Evolutionary conservation across 768 basidiomycete species (phyloP).

Genomic region (Auriscalpium orientale): DNA sequence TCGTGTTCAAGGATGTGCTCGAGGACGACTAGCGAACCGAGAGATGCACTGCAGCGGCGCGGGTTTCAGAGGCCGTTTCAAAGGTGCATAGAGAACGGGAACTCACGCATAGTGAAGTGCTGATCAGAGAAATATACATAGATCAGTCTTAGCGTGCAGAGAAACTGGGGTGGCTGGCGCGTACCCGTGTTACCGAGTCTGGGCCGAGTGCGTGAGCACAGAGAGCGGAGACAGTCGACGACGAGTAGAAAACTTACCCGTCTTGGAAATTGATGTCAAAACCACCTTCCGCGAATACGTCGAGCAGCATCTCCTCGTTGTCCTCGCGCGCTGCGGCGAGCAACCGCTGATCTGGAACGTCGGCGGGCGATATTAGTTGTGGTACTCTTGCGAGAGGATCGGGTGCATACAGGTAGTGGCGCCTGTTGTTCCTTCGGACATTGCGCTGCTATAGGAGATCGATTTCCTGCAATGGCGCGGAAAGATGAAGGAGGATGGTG

Average conservation of each 20-base stretch:
- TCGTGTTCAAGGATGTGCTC: constrained; percentile 70
- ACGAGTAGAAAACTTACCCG: constrained; percentile 43
- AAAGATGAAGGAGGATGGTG: too few species aligned
- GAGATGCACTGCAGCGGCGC: constrained; percentile 33
- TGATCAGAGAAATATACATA: constrained; percentile 16
- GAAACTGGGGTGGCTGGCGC: constrained; percentile 16
- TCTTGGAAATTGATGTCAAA: constrained; percentile 75
- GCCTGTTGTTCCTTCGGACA: constrained; percentile 11
- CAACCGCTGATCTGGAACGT: constrained; percentile 54
- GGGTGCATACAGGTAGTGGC: constrained; percentile 16
- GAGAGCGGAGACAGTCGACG: background rate
- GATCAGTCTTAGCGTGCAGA: background rate
- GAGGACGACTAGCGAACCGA: constrained; percentile 55
- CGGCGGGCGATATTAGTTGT: background rate
- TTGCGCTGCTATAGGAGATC: background rate
- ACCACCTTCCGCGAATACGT: constrained; percentile 45
- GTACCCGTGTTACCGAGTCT: constrained; percentile 74
- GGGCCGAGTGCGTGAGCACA: background rate
- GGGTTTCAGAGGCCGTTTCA: background rate
- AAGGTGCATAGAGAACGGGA: background rate
- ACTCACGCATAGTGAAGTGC: constrained; percentile 70
- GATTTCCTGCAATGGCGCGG: too few species aligned
- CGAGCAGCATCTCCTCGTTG: constrained; percentile 58
- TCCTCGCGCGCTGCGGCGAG: constrained; percentile 68
- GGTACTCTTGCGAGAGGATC: too few species aligned